Conservation (phyloP, 805 yeast genomes). For the Myxozyma udenii region DNA sequence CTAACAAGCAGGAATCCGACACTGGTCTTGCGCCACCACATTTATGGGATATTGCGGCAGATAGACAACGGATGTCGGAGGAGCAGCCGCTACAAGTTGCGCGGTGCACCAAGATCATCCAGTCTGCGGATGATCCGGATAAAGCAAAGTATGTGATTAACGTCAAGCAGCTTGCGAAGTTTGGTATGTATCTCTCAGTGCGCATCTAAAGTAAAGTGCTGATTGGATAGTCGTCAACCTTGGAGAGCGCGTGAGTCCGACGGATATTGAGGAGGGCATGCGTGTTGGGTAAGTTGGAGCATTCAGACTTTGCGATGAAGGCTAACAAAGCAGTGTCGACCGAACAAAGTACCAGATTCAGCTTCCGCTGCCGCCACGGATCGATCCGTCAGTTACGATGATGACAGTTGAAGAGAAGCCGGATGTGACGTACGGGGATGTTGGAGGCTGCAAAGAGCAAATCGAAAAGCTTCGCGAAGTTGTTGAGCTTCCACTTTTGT, state of each 20-base stretch:
- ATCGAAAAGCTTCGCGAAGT: slow-evolving; percentile 95
- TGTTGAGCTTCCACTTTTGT: slow-evolving; percentile 86
- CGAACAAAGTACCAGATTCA: slow-evolving; percentile 95
- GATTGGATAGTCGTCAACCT: slow-evolving; percentile 66
- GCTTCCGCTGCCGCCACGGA: slow-evolving; percentile 94
- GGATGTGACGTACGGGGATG: slow-evolving; percentile 96
- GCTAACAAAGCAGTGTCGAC: slow-evolving; percentile 60
- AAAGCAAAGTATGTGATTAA: slow-evolving; percentile 92
- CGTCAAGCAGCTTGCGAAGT: slow-evolving; percentile 96
- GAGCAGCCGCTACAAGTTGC: slow-evolving; percentile 98
- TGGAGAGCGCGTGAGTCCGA: slow-evolving; percentile 96
- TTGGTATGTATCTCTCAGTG: slow-evolving; percentile 37
- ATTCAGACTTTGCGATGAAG: background rate
- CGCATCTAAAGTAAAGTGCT: background rate
- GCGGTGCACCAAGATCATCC: slow-evolving; percentile 93
- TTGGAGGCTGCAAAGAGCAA: slow-evolving; percentile 98
- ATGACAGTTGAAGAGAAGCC: slow-evolving; percentile 99
- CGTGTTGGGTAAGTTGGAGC: slow-evolving; percentile 57
- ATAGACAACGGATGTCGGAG: slow-evolving; percentile 84
- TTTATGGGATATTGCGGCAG: slow-evolving; percentile 96
- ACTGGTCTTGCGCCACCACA: slow-evolving; percentile 98
- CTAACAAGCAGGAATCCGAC: slow-evolving; percentile 69
- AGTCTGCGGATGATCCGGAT: slow-evolving; percentile 57
- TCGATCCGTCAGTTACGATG: slow-evolving; percentile 98
- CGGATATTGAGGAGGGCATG: slow-evolving; percentile 99